phyloP scores from a whole-genome alignment of 768 basidiomycete species.

The Rhodotorula kratochvilovae region DNA sequence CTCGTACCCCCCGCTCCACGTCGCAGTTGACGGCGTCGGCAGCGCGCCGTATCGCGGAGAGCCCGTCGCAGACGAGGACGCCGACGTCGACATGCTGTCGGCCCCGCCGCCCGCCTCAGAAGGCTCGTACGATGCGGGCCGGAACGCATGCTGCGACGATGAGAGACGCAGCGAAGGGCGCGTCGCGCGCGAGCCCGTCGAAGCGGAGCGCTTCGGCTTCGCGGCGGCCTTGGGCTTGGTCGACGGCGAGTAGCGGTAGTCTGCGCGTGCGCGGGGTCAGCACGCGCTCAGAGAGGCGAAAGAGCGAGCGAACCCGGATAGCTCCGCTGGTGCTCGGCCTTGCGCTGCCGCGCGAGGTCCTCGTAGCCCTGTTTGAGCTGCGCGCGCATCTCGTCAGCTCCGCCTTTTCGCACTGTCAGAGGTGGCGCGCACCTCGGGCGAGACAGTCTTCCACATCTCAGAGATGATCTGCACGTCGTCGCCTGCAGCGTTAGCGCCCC shows the following conservation, averaged over 20 bases:
- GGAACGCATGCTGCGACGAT: neutral
- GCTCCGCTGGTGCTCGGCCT: conserved; percentile 10
- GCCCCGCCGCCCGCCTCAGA: no score
- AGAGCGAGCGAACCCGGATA: conserved; percentile 11
- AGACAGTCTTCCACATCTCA: conserved; percentile 14
- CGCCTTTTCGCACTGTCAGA: no score
- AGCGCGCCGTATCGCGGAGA: neutral
- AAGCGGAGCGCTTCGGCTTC: neutral
- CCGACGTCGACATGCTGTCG: neutral
- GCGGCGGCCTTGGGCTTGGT: neutral
- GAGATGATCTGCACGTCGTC: conserved; percentile 9
- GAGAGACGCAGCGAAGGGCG: neutral
- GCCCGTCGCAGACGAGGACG: neutral
- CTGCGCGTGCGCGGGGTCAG: neutral
- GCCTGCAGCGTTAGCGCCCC: no score
- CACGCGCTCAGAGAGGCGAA: neutral
- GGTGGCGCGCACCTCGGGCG: neutral
- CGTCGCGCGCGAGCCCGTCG: neutral
- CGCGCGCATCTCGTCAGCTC: no score
- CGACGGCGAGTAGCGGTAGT: neutral
- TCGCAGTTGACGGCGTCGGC: neutral
- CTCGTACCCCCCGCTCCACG: neutral
- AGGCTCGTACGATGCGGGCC: neutral
- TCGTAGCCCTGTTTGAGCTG: conserved; percentile 15
- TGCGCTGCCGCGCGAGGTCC: conserved; percentile 12